These are phyloP conservation scores for Lactifluus pinguis DNA, from an alignment of 768 basidiomycete species.

Conservation along the genomic window DNA sequence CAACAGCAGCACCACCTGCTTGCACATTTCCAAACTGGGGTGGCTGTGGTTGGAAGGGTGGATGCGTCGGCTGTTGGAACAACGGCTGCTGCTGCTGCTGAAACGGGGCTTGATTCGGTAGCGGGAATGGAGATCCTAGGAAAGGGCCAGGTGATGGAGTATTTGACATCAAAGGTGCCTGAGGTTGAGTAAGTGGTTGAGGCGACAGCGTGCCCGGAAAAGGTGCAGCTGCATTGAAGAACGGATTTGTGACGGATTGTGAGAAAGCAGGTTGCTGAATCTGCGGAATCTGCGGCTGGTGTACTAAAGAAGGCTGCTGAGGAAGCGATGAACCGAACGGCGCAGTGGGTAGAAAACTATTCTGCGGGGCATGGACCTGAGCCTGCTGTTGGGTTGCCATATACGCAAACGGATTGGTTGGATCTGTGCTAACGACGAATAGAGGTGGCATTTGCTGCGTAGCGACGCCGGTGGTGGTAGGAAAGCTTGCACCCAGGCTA, in stretches of 20 bases:
- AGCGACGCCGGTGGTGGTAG: not conserved
- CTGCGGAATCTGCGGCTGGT: slow-evolving; percentile 18
- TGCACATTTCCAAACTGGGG: slow-evolving; percentile 11
- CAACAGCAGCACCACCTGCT: not conserved
- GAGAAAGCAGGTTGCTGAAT: slow-evolving; percentile 13
- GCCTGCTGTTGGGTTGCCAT: slow-evolving; percentile 20
- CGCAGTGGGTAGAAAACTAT: slow-evolving; percentile 15
- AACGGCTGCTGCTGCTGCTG: slow-evolving; percentile 3
- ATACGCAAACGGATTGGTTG: slow-evolving; percentile 14
- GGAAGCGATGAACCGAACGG: slow-evolving; percentile 21
- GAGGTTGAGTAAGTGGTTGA: slow-evolving; percentile 22
- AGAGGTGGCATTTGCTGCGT: not conserved
- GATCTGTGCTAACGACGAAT: not conserved
- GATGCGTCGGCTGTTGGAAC: slow-evolving; percentile 10
- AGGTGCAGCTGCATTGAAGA: slow-evolving; percentile 25
- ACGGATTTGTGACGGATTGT: slow-evolving; percentile 1
- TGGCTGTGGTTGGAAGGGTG: not conserved
- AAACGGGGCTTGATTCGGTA: slow-evolving; percentile 14
- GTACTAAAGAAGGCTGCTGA: slow-evolving; percentile 23
- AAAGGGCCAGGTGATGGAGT: slow-evolving; percentile 15
- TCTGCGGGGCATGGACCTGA: slow-evolving; percentile 15
- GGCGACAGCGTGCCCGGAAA: slow-evolving; percentile 25
- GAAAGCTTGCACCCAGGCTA: slow-evolving; percentile 15
- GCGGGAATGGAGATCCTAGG: slow-evolving; percentile 19
- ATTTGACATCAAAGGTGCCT: slow-evolving; percentile 16